Percentiles rank a stretch among this genome's conserved stretches.
phyloP scores from a whole-genome alignment of 2,329 filamentous ascomycete species.

The Pyricularia sp. region DNA sequence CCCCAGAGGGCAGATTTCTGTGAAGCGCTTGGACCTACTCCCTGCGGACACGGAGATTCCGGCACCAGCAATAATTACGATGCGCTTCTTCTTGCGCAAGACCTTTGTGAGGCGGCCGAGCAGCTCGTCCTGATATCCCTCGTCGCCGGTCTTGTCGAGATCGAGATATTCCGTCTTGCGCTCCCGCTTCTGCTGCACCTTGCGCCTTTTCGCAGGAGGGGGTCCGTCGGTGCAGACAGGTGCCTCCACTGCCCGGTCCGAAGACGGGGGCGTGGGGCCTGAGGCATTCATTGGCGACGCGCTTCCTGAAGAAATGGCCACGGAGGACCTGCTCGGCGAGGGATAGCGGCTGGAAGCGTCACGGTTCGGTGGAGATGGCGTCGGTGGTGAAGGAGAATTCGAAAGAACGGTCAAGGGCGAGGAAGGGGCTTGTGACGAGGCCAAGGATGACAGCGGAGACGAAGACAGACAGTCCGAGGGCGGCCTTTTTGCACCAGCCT shows the following conservation, averaged over 20 bases:
- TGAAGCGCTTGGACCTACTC: conserved; percentile 44
- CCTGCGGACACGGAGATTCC: conserved; percentile 96
- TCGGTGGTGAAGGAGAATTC: conserved; percentile 40
- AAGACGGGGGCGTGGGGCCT: conserved; percentile 22
- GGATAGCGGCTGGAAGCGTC: conserved; percentile 38
- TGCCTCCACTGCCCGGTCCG: conserved; percentile 10
- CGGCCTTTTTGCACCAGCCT: not conserved
- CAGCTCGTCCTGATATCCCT: conserved; percentile 46
- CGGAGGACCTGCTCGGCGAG: conserved; percentile 36
- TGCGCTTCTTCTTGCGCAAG: conserved; percentile 84
- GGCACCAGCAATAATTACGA: conserved; percentile 91
- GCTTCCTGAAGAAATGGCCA: conserved; percentile 30
- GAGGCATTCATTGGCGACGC: conserved; percentile 40
- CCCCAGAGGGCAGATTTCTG: not conserved
- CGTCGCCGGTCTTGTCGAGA: conserved; percentile 42
- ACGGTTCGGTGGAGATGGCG: conserved; percentile 24
- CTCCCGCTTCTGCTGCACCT: conserved; percentile 42
- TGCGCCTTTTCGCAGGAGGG: conserved; percentile 68
- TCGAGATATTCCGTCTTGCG: conserved; percentile 76
- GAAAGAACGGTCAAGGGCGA: conserved; percentile 47
- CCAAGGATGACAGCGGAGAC: conserved; percentile 3
- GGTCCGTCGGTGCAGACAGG: conserved; percentile 43
- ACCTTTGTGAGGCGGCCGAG: conserved; percentile 64
- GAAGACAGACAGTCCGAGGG: not conserved
- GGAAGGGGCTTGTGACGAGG: conserved; percentile 24